Evolutionary conservation across 805 yeast species (phyloP).

Genomic region (Yarrowia sp.): DNA sequence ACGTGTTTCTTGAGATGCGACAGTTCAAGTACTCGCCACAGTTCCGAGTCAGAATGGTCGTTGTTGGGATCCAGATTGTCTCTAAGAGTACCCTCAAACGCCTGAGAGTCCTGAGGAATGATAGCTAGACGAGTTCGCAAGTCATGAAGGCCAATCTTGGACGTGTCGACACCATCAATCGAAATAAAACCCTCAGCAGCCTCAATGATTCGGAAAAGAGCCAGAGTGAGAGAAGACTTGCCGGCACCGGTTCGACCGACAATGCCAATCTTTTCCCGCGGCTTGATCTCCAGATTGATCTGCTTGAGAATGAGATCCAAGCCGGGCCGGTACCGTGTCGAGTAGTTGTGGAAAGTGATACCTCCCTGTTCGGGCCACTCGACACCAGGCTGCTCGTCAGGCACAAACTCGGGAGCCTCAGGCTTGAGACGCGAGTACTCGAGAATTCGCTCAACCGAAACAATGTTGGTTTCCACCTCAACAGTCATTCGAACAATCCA

Average conservation of each 20-base stretch:
- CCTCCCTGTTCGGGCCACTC: conserved; percentile 74
- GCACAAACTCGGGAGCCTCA: conserved; percentile 79
- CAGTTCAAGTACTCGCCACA: conserved; percentile 78
- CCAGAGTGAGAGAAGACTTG: conserved; percentile 78
- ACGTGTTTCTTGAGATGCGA: conserved; percentile 74
- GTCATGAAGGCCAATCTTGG: conserved; percentile 69
- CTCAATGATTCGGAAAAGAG: conserved; percentile 82
- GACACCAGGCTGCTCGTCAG: conserved; percentile 60
- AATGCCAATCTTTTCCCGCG: conserved; percentile 85
- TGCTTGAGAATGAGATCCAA: conserved; percentile 74
- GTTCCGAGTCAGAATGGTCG: conserved; percentile 62
- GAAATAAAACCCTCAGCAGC: conserved; percentile 63
- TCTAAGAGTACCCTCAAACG: conserved; percentile 80
- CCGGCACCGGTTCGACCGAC: conserved; percentile 99
- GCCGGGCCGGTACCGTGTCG: conserved; percentile 80
- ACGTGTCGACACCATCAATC: conserved; percentile 68
- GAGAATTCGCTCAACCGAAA: conserved; percentile 89
- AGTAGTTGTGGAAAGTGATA: conserved; percentile 64
- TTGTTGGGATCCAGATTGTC: conserved; percentile 83
- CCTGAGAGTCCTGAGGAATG: conserved; percentile 93
- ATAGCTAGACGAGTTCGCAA: conserved; percentile 74
- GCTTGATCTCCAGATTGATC: conserved; percentile 58
- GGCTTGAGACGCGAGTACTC: conserved; percentile 75
- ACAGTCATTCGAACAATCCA: conserved; percentile 99
- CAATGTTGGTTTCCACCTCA: conserved; percentile 96